Evolutionary conservation across 441 rosid species (phyloP), one percentile per base, ranked within the genome.

Genomic region (Corymbia citriodora): DNA sequence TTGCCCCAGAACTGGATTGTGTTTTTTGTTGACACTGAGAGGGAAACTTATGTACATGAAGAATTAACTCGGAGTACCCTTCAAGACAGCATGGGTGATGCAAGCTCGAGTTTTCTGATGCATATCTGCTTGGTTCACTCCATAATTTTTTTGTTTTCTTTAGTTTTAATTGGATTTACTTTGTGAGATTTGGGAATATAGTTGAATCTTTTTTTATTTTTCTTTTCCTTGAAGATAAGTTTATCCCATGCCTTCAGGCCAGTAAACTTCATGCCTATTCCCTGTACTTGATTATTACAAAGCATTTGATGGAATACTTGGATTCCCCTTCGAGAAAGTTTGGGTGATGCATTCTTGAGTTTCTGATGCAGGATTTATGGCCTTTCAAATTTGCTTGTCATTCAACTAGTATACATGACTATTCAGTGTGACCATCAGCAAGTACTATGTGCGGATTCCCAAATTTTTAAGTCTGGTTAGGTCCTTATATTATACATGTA

Each of bases 51-150:
- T 55, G 59, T 25, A 55, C 61, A 88, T 95, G 99, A 96, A 82
- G 98, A 96, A 7, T 14, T 94, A 18, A 92, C 96, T 96, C 93
- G 97, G 98, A 97, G 96, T 97, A 96, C 98, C 97, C 97, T 97
- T 96, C 97, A 93, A 92, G 96, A 92, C 95, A 88, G 89, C 45
- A 57, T 94, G 97, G 93, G 91, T 96, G 98, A 96, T 96, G 97
- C 87, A 92, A 94, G n/a, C 87, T 95, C 94, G 96, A 96, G 99
- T 92, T 92, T 9, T 95, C 98, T 93, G 99, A 96, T 97, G 96
- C 96, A 88, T 40, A 82, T 74, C 53, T n/a, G 59, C 59, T 55
- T 55, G 59, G 13, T 6, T 33, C 12, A 9, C 81, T 85, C 40
- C 10, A 45, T 81, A 48, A 15, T 61, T 50, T 19, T 29, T 86